phyloP scores from a whole-genome alignment of 495 filamentous ascomycete genomes.

The Tuber magnatum region DNA sequence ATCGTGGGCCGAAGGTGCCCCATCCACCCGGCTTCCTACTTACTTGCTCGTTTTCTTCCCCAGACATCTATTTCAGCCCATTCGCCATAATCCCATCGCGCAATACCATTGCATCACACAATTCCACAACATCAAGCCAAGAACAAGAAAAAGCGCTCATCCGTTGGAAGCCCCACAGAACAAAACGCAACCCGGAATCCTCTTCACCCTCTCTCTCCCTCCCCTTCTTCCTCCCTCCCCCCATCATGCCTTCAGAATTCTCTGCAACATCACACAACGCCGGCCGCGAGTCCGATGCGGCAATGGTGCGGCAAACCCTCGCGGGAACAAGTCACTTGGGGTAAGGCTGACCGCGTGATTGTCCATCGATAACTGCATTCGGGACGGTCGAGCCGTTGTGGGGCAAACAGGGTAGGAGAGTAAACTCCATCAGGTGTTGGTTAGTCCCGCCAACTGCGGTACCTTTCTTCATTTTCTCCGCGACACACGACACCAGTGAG shows the following conservation, averaged over 20 bases:
- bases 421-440: neutral
- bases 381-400: neutral
- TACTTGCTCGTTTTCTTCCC: neutral
- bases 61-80: neutral
- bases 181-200: neutral
- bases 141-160: neutral
- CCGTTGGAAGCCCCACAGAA: neutral
- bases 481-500: neutral
- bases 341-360: neutral
- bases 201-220: neutral
- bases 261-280: neutral
- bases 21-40: neutral
- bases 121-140: neutral
- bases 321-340: neutral
- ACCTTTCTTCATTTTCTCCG: neutral
- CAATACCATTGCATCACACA: neutral
- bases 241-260: neutral
- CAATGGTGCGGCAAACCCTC: neutral
- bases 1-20: neutral
- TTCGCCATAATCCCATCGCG: too few relatives aligned
- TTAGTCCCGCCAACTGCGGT: neutral
- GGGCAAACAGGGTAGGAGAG: neutral
- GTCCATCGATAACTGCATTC: neutral
- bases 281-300: neutral
- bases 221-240: too few relatives aligned